Evolutionary conservation across 345 rosid genomes (phyloP), one percentile per base, ranked within the genome.

Genomic region (Erysimum cheiranthoides): DNA sequence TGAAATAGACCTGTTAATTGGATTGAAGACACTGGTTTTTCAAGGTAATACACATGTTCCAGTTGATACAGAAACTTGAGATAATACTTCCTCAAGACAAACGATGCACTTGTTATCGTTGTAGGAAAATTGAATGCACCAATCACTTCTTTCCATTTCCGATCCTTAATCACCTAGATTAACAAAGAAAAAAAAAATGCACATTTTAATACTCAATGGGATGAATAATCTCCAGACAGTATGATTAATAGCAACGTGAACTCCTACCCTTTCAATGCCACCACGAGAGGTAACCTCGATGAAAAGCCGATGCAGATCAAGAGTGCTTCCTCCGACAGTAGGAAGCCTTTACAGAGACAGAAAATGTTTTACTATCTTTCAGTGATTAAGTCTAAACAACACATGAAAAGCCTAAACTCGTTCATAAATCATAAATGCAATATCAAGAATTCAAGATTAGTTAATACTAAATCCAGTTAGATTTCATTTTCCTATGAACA

Each of bases 101-200:
- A 94, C 13, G 97, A 94, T 13, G 92, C 96, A 82, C 91, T 94
- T 13, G 97, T 94, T 61, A 91, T 85, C 6, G 98, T 92, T 45
- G 92, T 47, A 3, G 96, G 98, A 77, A 92, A 94, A 43, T 77
- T 85, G 85, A 92, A 92, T 54, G 74, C 84, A 66, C 65, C 72
- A 27, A 85, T 80, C 84, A 94, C 97, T 80, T 94, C 97, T 83
- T 88, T 94, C 97, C 98, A 94, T 86, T 46, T 89, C 11, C 92
- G 92, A 73, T 92, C 91, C 73, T 70, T 78, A 47, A 92, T 59
- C 39, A 94, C 91, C 98, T 93, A 75, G 36, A 59, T 16, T n/a
- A 47, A 9, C 14, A 14, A 34, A n/a, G 25, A 10, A 32, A 32
- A 14, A 34, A n/a, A 30, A 10, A 32, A 32, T 1, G 46, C 31